These are phyloP conservation scores for Saxophila tyrrhenica DNA, from an alignment of 495 filamentous ascomycete genomes.

Conservation along the genomic window DNA sequence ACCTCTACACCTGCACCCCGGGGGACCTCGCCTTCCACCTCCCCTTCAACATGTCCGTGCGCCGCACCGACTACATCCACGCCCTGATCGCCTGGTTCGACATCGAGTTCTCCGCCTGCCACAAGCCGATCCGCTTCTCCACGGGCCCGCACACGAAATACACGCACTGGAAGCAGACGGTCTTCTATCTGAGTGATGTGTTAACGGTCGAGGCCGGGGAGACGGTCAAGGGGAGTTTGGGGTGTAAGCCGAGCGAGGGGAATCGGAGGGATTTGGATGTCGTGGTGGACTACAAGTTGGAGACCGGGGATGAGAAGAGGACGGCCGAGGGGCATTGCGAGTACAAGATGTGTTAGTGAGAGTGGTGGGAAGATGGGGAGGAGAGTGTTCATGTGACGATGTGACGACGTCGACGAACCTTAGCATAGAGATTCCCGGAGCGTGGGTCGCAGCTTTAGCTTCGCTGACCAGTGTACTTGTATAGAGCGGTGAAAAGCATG, in stretches of 20 bases:
- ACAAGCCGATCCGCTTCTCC: constrained; percentile 37
- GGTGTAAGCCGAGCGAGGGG: constrained; percentile 81
- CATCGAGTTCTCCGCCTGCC: constrained; percentile 92
- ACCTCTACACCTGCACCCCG: constrained; percentile 65
- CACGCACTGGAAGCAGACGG: constrained; percentile 41
- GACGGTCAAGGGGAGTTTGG: constrained; percentile 54
- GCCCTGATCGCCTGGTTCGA: constrained; percentile 97
- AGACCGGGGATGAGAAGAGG: constrained; percentile 59
- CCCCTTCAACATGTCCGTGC: constrained; percentile 57
- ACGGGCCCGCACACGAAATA: constrained; percentile 40
- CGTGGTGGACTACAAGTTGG: constrained; percentile 67
- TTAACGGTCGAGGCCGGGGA: constrained; percentile 33
- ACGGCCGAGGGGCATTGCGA: constrained; percentile 56
- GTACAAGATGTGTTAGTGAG: constrained; percentile 69
- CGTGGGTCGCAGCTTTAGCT: constrained; percentile 22
- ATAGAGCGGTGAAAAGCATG: too few species aligned
- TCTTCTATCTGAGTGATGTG: constrained; percentile 36
- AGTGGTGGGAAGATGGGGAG: background rate
- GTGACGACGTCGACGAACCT: background rate
- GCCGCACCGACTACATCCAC: constrained; percentile 83
- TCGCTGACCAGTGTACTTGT: constrained; percentile 15
- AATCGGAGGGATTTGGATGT: constrained; percentile 95
- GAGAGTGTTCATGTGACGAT: background rate
- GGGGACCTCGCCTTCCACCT: constrained; percentile 68
- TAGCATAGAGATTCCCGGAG: background rate